Evolutionary conservation across 305 asterid genomes (phyloP).

Genomic region (Lippia alba): DNA sequence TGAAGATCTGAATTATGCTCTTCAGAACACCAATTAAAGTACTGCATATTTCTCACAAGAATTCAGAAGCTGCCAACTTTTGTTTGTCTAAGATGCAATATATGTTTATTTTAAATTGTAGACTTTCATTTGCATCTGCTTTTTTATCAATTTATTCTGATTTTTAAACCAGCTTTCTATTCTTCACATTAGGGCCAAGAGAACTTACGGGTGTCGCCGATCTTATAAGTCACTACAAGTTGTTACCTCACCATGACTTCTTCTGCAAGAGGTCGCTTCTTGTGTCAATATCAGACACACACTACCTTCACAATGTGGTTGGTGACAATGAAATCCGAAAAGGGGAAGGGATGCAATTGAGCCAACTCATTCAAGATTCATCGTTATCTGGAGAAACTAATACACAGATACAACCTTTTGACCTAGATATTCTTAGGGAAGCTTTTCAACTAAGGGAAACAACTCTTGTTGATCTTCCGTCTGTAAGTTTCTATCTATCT

Average conservation of each 20-base stretch:
- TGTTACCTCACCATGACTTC: slow-evolving; percentile 82
- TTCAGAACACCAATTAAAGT: neutral
- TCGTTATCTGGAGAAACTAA: slow-evolving; percentile 65
- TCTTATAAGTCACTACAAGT: slow-evolving; percentile 80
- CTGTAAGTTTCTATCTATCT: slow-evolving; percentile 57
- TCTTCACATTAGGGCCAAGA: slow-evolving; percentile 69
- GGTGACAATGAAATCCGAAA: slow-evolving; percentile 91
- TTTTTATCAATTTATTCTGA: slow-evolving; percentile 17
- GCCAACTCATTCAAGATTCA: slow-evolving; percentile 71
- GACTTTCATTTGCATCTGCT: slow-evolving; percentile 19
- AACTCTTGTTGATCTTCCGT: slow-evolving; percentile 71
- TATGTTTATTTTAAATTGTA: neutral
- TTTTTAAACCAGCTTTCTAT: slow-evolving; percentile 29
- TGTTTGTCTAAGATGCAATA: neutral
- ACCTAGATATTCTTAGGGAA: slow-evolving; percentile 71
- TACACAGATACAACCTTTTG: slow-evolving; percentile 76
- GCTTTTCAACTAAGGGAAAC: slow-evolving; percentile 88
- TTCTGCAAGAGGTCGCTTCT: slow-evolving; percentile 96
- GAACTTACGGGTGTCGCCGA: slow-evolving; percentile 95
- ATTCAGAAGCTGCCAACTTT: slow-evolving; percentile 12
- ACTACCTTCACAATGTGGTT: slow-evolving; percentile 86
- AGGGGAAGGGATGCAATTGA: slow-evolving; percentile 95
- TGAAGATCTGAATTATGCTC: slow-evolving; percentile 6
- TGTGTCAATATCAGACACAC: slow-evolving; percentile 78
- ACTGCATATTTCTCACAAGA: slow-evolving; percentile 8